Base-by-base conservation (phyloP, 1,284 basidiomycete species). In the Papiliotrema flavescens region DNA sequence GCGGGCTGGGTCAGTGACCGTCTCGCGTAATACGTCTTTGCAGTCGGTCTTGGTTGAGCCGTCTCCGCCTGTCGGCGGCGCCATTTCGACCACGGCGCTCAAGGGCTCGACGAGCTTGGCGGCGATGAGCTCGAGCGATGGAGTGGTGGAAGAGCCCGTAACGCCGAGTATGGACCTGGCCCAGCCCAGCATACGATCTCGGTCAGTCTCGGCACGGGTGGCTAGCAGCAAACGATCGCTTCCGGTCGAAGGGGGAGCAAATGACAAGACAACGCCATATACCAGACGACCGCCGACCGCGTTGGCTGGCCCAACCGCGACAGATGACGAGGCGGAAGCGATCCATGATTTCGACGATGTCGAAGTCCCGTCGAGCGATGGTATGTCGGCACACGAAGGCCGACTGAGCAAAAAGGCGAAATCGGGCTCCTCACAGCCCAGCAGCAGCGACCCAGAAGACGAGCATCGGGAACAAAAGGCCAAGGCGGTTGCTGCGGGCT, bases 401-500 rank as follows among this genome's bases (percentile, higher is more conserved):
- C 20, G 17, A 17, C 28, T 13, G 54, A 59, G 26, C 50, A 57
- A 34, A 57, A 59, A 5, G 51, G 46, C 2, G 54, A 58, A 13
- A 54, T 46, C 13, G 60, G 53, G 13, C 60, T 62, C 14, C 63
- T 64, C 2, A 56, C 62, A 14, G 57, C 64, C n/a, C 60, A 68
- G 23, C 26, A 15, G 19, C 56, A 55, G 17, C 37, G 32, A 24
- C n/a, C 35, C 35, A 35, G 58, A 62, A n/a, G 57, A 55, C 52
- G n/a, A 58, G 62, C 42, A 66, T 61, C 20, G 69, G 68, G 55
- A 56, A 19, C 57, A 62, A 43, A 66, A 62, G 23, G 70, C 70
- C 0, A 65, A 66, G 53, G 51, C 55, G 2, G 65, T 78, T 2
- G 71, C 70, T 2, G 57, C 56, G 20, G 68, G 66, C 0, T 76